A percentile compares a stretch with the other conserved stretches of the same genome.
Evolutionary conservation across 345 rosid genomes (phyloP).

Genomic region (Cardamine resedifolia): DNA sequence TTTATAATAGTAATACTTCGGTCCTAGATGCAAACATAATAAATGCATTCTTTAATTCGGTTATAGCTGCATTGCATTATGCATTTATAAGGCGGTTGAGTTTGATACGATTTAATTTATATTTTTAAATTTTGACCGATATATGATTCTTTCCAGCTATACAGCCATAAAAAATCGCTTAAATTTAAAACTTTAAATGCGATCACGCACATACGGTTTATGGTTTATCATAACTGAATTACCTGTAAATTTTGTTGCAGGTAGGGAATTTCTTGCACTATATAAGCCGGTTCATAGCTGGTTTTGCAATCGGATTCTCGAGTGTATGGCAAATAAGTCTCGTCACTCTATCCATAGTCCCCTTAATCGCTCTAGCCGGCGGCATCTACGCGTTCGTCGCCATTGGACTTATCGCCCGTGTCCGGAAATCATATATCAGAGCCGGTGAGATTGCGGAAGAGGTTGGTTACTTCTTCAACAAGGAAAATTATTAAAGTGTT

Average conservation of each 20-base stretch:
- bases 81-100: constrained; percentile 37
- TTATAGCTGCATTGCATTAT: constrained; percentile 35
- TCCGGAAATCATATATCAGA: constrained; percentile 81
- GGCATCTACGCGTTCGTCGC: constrained; percentile 83
- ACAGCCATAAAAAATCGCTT: background rate
- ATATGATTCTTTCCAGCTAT: constrained; percentile 32
- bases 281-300: constrained; percentile 80
- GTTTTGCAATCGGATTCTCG: constrained; percentile 80
- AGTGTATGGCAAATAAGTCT: constrained; percentile 96
- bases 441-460: constrained; percentile 98
- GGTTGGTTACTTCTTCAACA: constrained; percentile 42
- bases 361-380: constrained; percentile 90
- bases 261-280: constrained; percentile 96
- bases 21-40: constrained; percentile 28
- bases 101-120: constrained; percentile 10
- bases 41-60: constrained; percentile 39
- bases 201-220: constrained; percentile 11
- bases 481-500: background rate
- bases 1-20: background rate
- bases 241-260: constrained; percentile 40
- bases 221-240: background rate
- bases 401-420: constrained; percentile 74
- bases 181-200: background rate
- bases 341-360: constrained; percentile 91
- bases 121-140: background rate